These are phyloP conservation scores for Polymyxa betae DNA, from an alignment of 208 protist species.

Conservation along the genomic window DNA sequence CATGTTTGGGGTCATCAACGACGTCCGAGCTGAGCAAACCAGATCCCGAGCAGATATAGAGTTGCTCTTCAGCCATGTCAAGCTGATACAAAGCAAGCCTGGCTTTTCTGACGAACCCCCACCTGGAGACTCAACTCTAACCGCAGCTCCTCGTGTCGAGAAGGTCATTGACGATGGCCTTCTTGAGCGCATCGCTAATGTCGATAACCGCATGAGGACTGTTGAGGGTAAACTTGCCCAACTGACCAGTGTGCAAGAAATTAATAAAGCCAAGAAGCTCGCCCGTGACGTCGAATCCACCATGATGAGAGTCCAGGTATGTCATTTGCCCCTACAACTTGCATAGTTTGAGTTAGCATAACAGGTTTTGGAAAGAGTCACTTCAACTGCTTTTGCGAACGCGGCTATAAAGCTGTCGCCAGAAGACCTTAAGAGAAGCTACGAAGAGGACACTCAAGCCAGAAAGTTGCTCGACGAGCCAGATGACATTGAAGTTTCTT, in stretches of 20 bases:
- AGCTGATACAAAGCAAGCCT: background rate
- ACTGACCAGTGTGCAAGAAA: constrained; percentile 27
- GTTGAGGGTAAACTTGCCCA: constrained; percentile 41
- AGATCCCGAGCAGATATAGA: background rate
- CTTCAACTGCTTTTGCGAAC: constrained; percentile 14
- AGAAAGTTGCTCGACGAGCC: background rate
- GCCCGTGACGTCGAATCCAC: background rate
- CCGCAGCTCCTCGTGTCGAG: background rate
- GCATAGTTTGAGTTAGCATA: no score
- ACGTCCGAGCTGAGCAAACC: background rate
- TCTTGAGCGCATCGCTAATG: constrained; percentile 11
- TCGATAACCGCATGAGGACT: constrained; percentile 13
- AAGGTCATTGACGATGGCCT: background rate
- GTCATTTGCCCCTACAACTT: no score
- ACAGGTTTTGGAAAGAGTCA: constrained; percentile 39
- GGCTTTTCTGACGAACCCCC: background rate
- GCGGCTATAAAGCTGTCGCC: background rate
- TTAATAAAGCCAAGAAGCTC: constrained; percentile 35
- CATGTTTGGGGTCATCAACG: background rate
- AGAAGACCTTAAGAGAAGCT: background rate
- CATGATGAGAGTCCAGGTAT: background rate
- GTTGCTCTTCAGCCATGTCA: constrained; percentile 23
- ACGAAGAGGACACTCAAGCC: background rate
- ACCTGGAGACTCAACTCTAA: background rate
- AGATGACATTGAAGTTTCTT: background rate